Evolutionary conservation across 768 basidiomycete species (phyloP), one percentile per base, ranked within the genome.

Genomic region (Mycena floridula): DNA sequence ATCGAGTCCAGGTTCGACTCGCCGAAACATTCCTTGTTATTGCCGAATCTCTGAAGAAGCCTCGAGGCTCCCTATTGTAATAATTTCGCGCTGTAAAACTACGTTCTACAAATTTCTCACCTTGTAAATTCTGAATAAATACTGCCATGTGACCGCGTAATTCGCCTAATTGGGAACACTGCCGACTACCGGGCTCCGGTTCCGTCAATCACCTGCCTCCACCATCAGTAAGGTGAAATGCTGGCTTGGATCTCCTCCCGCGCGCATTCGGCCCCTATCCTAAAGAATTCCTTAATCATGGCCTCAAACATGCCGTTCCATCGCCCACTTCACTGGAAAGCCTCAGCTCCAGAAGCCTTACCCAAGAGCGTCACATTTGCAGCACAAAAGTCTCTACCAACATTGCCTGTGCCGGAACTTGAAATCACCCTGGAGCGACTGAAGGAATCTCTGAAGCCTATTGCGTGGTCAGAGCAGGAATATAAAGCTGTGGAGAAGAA

Each of bases 351-450:
- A 0, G 63, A 69, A 35, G 68, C 82, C 7, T 63, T 72, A 2
- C 59, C 67, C 2, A 66, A 65, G 24, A 65, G 84, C 9, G 59
- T 71, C 13, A 86, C 89, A 11, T 89, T 88, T 58, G 73, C 74
- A 1, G 70, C 72, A 3, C 88, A 93, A 56, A 52, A 67, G 0
- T 60, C 66, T 7, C 74, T 96, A 4, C 83, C 82, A 0, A 70
- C 68, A 37, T 77, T 97, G 7, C 94, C 93, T 0, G 81, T 96
- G 0, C 82, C 87, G 11, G 63, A 74, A 21, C 76, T 96, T 7
- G 48, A 63, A 2, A 66, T 73, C 12, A 94, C 91, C 1, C 66
- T 93, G 16, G 63, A 65, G 27, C 76, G 77, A 42, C 73, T 96
- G 54, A 85, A 83, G 58, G 70, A 78, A 22, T 81, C 80, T 1